Evolutionary conservation across 805 yeast species (phyloP), one percentile per base, ranked within the genome.

Genomic region (Pichia occidentalis): DNA sequence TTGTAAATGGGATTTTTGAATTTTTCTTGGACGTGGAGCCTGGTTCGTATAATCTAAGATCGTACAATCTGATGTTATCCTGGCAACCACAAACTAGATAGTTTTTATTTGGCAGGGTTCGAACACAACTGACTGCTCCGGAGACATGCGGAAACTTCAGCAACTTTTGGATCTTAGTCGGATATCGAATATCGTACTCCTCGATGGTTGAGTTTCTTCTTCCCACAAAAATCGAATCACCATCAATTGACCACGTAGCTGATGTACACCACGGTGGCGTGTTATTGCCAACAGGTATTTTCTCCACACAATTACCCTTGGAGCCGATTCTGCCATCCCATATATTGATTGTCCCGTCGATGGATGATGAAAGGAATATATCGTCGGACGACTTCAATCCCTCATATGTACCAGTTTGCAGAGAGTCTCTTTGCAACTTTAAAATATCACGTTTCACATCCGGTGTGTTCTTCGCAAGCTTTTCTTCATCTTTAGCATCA

Each of bases 181-280:
- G 77, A 72, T 74, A 77, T 42, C 77, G 70, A 9, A 84, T 43
- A 26, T 80, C 79, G 37, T 73, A 73, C 51, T 80, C 85, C 49
- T 90, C 96, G 5, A 90, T 86, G 1, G 80, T 68, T 31, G 92
- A 81, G 56, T 90, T 92, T 58, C 98, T 73, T 46, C 98, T 71
- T 0, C 97, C 99, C 3, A 79, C 86, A 53, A 70, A 90, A 5
- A 87, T 68, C 29, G 64, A 68, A 40, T 84, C 79, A 9, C 98
- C 98, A 51, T 81, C 80, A 36, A 67, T 66, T 7, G 95, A 80
- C 97, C 97, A 90, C 39, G 84, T 75, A 0, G 95, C 75, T 7
- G 85, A 73, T 71, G 82, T 77, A 58, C 95, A 82, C 97, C 97
- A 92, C 0, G 97, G 97, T 0, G 97, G 95, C 0, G 81, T 71